Conservation (phyloP, 441 rosid species). For the Pelargonium australe region DNA sequence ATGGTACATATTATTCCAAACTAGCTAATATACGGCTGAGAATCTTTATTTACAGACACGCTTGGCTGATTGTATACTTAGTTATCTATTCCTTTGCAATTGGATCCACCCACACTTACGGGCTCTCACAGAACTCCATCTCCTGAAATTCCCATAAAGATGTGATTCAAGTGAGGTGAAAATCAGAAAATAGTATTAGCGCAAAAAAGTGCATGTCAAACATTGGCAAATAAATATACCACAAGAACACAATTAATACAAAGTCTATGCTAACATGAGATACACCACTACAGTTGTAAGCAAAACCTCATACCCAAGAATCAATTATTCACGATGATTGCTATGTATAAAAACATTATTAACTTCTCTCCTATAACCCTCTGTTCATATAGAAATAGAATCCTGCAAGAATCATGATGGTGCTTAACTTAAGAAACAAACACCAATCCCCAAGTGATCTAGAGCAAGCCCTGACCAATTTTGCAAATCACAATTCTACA, state of each 20-base stretch:
- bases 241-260: not conserved
- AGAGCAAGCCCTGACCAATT: not conserved
- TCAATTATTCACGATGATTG: not conserved
- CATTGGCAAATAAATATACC: not conserved
- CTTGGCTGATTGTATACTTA: not conserved
- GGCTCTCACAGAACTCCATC: conserved; percentile 67
- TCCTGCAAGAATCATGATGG: not conserved
- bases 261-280: not conserved
- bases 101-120: conserved; percentile 23
- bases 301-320: too few species aligned
- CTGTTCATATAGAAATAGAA: too few species aligned
- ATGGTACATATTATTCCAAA: not conserved
- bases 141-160: conserved; percentile 36
- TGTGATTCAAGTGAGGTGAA: conserved; percentile 16
- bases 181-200: not conserved
- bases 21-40: not conserved
- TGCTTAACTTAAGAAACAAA: not conserved
- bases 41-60: not conserved
- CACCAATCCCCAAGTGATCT: not conserved
- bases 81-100: conserved; percentile 17
- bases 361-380: too few species aligned
- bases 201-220: not conserved
- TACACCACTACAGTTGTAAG: too few species aligned
- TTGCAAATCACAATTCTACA: not conserved
- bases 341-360: not conserved